phyloP scores from a whole-genome alignment of 2,329 filamentous ascomycete species.

The Epichloe typhina region DNA sequence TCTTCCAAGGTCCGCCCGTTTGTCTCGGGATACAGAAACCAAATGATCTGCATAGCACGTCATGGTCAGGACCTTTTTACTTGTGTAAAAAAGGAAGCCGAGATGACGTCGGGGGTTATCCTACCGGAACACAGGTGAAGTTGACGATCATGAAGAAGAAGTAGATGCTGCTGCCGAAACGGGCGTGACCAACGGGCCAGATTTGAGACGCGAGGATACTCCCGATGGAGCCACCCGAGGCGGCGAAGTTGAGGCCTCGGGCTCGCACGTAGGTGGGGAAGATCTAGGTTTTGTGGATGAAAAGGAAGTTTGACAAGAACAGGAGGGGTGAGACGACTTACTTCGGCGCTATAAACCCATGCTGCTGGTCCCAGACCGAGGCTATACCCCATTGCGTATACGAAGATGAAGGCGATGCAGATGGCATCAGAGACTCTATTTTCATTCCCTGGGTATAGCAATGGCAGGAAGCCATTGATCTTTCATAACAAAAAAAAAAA shows the following conservation, averaged over 20 bases:
- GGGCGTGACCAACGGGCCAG: constrained; percentile 40
- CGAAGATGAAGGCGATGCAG: constrained; percentile 42
- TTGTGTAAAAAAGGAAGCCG: too few species aligned
- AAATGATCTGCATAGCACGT: constrained; percentile 21
- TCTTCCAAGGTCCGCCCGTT: constrained; percentile 28
- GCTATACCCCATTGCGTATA: constrained; percentile 45
- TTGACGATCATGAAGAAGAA: constrained; percentile 39
- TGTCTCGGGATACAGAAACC: constrained; percentile 30
- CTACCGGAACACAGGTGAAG: constrained; percentile 6
- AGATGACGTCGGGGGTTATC: neutral
- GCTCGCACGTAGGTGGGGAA: constrained; percentile 45
- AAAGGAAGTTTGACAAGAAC: neutral
- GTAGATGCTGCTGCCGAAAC: constrained; percentile 37
- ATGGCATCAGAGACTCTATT: constrained; percentile 34
- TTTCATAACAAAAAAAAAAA: constrained; percentile 11
- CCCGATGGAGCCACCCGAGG: constrained; percentile 40
- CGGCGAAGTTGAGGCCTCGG: constrained; percentile 40
- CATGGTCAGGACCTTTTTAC: neutral
- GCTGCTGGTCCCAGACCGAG: constrained; percentile 43
- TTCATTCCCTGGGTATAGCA: constrained; percentile 34
- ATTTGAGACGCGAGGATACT: constrained; percentile 40
- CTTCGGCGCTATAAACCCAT: constrained; percentile 48
- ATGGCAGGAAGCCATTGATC: constrained; percentile 41
- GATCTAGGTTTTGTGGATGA: constrained; percentile 20
- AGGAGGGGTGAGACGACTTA: constrained; percentile 11